Evolutionary conservation across 495 filamentous ascomycete genomes (phyloP).

Genomic region (Talaromyces stipitatus): DNA sequence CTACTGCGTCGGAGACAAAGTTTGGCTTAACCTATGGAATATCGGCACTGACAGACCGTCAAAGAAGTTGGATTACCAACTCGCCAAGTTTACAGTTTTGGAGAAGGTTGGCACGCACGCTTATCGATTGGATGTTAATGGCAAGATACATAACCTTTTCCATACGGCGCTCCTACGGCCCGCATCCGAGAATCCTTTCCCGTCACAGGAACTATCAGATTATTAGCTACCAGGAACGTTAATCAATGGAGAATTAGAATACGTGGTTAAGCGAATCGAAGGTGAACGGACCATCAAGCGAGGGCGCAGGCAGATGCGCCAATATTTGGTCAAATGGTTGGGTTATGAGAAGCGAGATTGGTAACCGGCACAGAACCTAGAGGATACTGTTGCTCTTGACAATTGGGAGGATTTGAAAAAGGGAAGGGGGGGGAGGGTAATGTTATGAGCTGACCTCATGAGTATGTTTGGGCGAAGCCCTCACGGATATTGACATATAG

Average conservation of each 20-base stretch:
- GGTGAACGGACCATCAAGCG: not conserved
- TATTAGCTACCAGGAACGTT: not conserved
- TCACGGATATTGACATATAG: too few relatives aligned
- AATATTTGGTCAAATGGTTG: conserved; percentile 2
- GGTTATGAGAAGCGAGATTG: conserved; percentile 1
- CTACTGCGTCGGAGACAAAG: conserved; percentile 9
- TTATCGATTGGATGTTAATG: conserved; percentile 7
- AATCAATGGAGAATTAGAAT: conserved; percentile 2
- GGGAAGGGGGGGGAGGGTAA: not conserved
- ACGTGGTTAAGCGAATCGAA: conserved; percentile 1
- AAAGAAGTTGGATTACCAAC: conserved; percentile 8
- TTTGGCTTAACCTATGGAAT: conserved; percentile 12
- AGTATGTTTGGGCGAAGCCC: too few relatives aligned
- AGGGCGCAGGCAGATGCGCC: not conserved
- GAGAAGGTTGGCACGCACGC: conserved; percentile 7
- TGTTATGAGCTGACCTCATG: too few relatives aligned
- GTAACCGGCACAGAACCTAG: not conserved
- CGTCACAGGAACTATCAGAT: conserved; percentile 1
- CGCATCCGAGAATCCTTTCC: conserved; percentile 8
- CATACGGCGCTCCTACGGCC: conserved; percentile 7
- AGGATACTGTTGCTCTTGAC: conserved; percentile 7
- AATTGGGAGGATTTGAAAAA: not conserved
- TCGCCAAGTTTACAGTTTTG: conserved; percentile 12
- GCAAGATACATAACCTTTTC: conserved; percentile 8
- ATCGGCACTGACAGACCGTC: conserved; percentile 1